These are phyloP conservation scores for Penicillium angulare DNA, from an alignment of 495 filamentous ascomycete genomes.

Conservation along the genomic window DNA sequence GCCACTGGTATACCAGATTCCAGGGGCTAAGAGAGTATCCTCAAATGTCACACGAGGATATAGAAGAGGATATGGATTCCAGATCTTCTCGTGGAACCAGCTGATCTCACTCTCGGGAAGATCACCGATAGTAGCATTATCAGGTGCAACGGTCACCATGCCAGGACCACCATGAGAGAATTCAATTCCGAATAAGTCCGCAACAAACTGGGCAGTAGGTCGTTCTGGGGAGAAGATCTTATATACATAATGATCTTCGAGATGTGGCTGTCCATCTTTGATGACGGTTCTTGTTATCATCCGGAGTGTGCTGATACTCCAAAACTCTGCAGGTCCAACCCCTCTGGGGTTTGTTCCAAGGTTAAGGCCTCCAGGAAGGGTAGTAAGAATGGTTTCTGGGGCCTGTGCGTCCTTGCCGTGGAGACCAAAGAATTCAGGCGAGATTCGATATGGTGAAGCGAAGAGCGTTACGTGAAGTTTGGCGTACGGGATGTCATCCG, in stretches of 20 bases:
- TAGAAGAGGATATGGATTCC: constrained; percentile 82
- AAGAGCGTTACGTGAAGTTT: constrained; percentile 86
- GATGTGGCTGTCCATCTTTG: constrained; percentile 27
- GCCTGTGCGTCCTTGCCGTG: constrained; percentile 45
- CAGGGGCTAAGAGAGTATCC: constrained; percentile 61
- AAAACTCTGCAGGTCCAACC: constrained; percentile 74
- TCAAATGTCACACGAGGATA: constrained; percentile 86
- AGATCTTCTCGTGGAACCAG: constrained; percentile 75
- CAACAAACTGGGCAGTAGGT: constrained; percentile 63
- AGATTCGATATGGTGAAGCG: constrained; percentile 68
- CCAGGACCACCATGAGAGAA: constrained; percentile 10
- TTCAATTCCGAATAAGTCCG: constrained; percentile 37
- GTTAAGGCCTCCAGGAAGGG: constrained; percentile 60
- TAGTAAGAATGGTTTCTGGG: constrained; percentile 79
- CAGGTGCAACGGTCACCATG: constrained; percentile 3
- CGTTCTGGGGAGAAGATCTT: constrained; percentile 88
- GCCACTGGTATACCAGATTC: constrained; percentile 85
- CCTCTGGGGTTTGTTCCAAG: constrained; percentile 48
- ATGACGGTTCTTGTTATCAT: constrained; percentile 57
- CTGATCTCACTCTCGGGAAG: constrained; percentile 55
- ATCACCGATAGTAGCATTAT: constrained; percentile 33
- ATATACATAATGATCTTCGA: constrained; percentile 72
- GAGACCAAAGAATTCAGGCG: constrained; percentile 68
- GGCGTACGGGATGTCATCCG: constrained; percentile 77
- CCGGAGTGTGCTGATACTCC: constrained; percentile 77